Evolutionary conservation across 2,329 filamentous ascomycete genomes (phyloP), one percentile per base, ranked within the genome.

Genomic region (Clonostachys sp.): DNA sequence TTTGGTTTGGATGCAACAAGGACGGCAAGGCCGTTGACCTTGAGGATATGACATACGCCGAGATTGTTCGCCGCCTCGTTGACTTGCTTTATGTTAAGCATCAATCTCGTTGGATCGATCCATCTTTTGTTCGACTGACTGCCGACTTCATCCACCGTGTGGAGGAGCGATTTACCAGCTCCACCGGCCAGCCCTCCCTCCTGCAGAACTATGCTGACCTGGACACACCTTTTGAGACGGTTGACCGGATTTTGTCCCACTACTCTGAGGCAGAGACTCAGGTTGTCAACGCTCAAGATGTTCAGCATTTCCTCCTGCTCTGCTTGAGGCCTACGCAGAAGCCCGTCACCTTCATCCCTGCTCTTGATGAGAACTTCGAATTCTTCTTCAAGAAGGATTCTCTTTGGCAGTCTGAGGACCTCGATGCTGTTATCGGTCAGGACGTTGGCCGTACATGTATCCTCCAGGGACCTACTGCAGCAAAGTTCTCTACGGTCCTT

Each of bases 361-460:
- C 87, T n/a, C 78, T 99, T 18, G 94, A 99, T 59, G 91, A 95
- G 53, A 96, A 92, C 64, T 99, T 99, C 56, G 94, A 99, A 65
- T 96, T 95, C 72, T 99, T 90, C 76, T 99, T 99, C 86, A 99
- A 99, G 84, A 99, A 99, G 76, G 94, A 99, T 67, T 99, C 94
- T 2, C 80, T 99, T 8, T 99, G 94, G 94, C 94, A 99, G 71
- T 97, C 94, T 1, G 94, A 99, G 70, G 94, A 99, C 61, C 78
- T 99, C 12, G 92, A 95, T 61, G 94, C 94, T 46, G 91, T 99
- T 49, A 91, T 96, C 51, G 92, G 80, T 57, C 94, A 97, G 70
- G 95, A 99, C 63, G 94, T 99, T 50, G 91, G 90, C 53, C 84
- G 95, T 63, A 96, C 91, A 41, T 96, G 91, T 73, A 96, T 99